Evolutionary conservation across 23 red algal genomes (phyloP), one percentile per base, ranked within the genome.

Genomic region (Gracilariopsis chorda): DNA sequence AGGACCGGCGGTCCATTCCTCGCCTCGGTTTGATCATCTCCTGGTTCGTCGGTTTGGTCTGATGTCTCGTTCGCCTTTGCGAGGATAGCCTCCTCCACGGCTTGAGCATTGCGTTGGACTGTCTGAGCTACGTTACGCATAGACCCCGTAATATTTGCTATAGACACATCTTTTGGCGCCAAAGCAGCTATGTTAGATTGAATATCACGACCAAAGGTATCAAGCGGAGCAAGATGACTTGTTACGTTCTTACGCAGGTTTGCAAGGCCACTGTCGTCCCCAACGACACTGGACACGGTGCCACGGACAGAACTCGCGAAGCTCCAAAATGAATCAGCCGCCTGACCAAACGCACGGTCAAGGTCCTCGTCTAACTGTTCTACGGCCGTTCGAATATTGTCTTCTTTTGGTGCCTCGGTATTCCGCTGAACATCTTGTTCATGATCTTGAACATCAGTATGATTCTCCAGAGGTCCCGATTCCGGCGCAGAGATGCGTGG

Each of bases 341-440:
- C 85, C 29, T 89, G 65, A 4, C 85, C 85, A 39, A 89, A 28
- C 13, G 85, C 85, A 39, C 78, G 37, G 69, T 89, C 85, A 21
- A 89, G 49, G 47, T 89, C 78, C 49, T 89, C 85, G 40, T 89
- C 85, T 34, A 89, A 62, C 28, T 76, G 42, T 41, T 89, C 85
- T 34, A 73, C 67, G 47, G 69, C 65, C 10, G 85, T 49, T 46
- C 68, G 59, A 63, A 77, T 57, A 17, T 87, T 62, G 37, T 46
- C 67, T 3, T 45, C 14, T 25, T 36, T 73, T 4, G 47, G 42
- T 42, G 42, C 67, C 17, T 46, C n/a, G 11, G 67, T 73, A 8
- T 73, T 36, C 29, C 47, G 11, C 40, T 47, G 39, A 5, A 9
- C 29, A 25, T 25, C 67, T 37, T 46, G 2, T 2, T 44, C 19